These are phyloP conservation scores for Musa troglodytarum DNA, from an alignment of 176 grass and related monocot species.

Conservation along the genomic window DNA sequence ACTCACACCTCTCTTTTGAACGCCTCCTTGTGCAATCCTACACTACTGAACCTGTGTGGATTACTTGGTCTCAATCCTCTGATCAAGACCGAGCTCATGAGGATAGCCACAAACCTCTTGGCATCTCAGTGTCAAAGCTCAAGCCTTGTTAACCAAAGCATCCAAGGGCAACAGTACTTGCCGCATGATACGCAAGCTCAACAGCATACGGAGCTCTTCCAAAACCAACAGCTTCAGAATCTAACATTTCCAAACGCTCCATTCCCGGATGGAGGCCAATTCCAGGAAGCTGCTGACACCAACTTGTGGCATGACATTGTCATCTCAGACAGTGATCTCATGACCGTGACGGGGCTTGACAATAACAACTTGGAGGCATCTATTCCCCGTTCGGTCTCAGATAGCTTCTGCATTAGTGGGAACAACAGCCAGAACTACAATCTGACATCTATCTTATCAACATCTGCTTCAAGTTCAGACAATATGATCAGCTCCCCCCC, in stretches of 20 bases:
- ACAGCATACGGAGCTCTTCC: neutral
- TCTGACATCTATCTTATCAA: neutral
- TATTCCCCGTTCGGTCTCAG: neutral
- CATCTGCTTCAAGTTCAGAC: neutral
- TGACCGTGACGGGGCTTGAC: neutral
- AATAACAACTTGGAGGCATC: neutral
- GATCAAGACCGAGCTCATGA: neutral
- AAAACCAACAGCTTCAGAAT: neutral
- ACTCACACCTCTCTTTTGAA: neutral
- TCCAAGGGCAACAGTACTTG: neutral
- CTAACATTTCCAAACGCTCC: neutral
- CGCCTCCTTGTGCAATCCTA: neutral
- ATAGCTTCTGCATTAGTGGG: neutral
- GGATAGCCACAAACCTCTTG: neutral
- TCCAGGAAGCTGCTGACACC: neutral
- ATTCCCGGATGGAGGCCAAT: neutral
- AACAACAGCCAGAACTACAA: neutral
- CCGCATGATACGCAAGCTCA: neutral
- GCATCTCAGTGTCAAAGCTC: neutral
- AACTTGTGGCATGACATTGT: neutral
- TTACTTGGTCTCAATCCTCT: neutral
- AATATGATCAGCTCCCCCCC: neutral
- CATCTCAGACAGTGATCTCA: neutral
- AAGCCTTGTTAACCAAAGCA: neutral
- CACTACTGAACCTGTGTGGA: neutral